Conservation (phyloP, 768 basidiomycete species). For the Trametes gibbosa region DNA sequence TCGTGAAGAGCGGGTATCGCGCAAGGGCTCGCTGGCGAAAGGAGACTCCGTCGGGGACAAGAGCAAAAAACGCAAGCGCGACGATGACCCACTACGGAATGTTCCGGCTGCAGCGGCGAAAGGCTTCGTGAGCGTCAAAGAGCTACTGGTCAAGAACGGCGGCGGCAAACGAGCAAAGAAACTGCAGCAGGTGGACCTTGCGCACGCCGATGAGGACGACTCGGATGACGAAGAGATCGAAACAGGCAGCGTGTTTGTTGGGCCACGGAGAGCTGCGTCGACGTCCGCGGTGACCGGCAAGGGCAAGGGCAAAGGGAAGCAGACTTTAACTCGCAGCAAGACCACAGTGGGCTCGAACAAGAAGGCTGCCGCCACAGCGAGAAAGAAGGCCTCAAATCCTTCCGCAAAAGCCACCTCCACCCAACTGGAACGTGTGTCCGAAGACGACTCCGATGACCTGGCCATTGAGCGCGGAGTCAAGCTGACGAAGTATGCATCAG, state of each 20-base stretch:
- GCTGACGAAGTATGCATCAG: neutral
- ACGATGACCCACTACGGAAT: constrained; percentile 65
- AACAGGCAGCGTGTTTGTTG: constrained; percentile 41
- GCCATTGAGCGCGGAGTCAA: constrained; percentile 49
- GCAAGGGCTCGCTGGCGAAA: constrained; percentile 31
- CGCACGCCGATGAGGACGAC: constrained; percentile 62
- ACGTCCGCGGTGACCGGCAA: constrained; percentile 37
- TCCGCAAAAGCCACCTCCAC: constrained; percentile 31
- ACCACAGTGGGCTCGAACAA: constrained; percentile 4
- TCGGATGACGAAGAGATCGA: constrained; percentile 68
- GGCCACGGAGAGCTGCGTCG: constrained; percentile 50
- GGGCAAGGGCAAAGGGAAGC: constrained; percentile 25
- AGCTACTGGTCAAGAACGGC: constrained; percentile 52
- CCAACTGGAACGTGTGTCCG: constrained; percentile 43
- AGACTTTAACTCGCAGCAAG: constrained; percentile 27
- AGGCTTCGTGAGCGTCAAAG: constrained; percentile 69
- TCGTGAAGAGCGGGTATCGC: constrained; percentile 40
- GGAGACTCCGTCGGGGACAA: constrained; percentile 30
- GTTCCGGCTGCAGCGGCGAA: constrained; percentile 70
- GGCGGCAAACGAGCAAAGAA: constrained; percentile 46
- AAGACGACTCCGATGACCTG: constrained; percentile 54
- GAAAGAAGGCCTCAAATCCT: neutral
- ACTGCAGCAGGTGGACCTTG: constrained; percentile 25
- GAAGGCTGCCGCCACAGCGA: constrained; percentile 19
- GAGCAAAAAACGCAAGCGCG: constrained; percentile 64